Conservation (phyloP, 306 rosid species). For the Acacia melanoxylon region DNA sequence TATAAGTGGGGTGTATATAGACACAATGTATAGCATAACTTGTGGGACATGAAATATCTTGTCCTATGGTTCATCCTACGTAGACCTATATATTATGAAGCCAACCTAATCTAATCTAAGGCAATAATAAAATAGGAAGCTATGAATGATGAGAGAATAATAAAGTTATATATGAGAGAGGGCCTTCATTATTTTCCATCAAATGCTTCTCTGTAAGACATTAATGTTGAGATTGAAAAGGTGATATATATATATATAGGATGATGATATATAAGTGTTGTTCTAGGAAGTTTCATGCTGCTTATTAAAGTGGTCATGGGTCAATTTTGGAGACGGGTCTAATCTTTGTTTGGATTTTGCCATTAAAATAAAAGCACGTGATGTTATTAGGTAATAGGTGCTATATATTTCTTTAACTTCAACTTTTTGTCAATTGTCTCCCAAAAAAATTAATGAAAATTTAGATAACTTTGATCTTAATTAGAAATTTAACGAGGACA, state of each 20-base stretch:
- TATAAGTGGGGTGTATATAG: background rate
- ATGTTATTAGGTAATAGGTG: background rate
- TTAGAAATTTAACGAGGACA: too few species aligned
- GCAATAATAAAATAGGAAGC: background rate
- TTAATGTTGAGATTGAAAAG: background rate
- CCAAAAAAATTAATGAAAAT: background rate
- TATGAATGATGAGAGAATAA: background rate
- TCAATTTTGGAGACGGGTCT: background rate
- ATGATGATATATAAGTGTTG: background rate
- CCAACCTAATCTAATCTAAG: background rate
- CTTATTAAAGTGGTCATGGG: background rate
- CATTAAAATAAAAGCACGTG: background rate
- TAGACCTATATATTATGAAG: background rate
- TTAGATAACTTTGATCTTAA: background rate
- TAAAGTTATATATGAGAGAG: background rate
- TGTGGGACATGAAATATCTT: background rate
- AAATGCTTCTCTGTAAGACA: background rate
- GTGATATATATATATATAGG: background rate
- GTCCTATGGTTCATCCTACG: background rate
- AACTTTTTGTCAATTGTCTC: background rate
- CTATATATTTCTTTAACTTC: background rate
- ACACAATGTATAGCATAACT: background rate
- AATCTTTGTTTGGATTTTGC: background rate
- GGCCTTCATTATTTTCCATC: background rate
- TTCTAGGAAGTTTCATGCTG: constrained; percentile 11